phyloP scores from a whole-genome alignment of 176 grass and related monocot genomes.

The Triticum aestivum region DNA sequence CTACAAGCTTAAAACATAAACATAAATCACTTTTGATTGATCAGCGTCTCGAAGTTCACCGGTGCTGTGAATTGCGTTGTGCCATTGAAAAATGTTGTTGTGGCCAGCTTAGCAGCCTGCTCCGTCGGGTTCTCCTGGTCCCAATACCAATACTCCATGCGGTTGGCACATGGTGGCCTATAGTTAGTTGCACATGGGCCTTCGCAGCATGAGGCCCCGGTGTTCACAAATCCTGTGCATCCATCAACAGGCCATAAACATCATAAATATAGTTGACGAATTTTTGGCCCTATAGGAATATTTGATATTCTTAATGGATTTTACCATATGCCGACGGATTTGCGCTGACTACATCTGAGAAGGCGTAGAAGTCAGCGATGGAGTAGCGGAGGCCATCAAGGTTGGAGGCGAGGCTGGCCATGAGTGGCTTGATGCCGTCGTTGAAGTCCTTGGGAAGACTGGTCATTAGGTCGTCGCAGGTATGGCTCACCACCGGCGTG shows the following conservation, averaged over 20 bases:
- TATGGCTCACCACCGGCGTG: not conserved
- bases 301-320: not conserved
- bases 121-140: not conserved
- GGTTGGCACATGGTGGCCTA: not conserved
- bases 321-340: not conserved
- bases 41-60: conserved; percentile 18
- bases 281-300: not conserved
- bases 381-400: not conserved
- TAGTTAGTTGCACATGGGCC: not conserved
- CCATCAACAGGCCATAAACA: not conserved
- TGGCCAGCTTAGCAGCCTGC: conserved; percentile 1
- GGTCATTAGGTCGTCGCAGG: not conserved
- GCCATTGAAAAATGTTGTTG: conserved; percentile 9
- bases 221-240: conserved; percentile 23
- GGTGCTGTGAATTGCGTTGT: not conserved
- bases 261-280: not conserved
- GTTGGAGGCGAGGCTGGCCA: not conserved
- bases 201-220: not conserved
- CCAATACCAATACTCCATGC: conserved; percentile 33
- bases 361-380: conserved; percentile 14
- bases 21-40: conserved; percentile 5
- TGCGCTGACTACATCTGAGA: not conserved
- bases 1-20: not conserved
- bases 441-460: conserved; percentile 17
- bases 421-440: not conserved